Base-by-base conservation (phyloP, 2,329 filamentous ascomycete genomes). In the Paraphoma chrysanthemicola region DNA sequence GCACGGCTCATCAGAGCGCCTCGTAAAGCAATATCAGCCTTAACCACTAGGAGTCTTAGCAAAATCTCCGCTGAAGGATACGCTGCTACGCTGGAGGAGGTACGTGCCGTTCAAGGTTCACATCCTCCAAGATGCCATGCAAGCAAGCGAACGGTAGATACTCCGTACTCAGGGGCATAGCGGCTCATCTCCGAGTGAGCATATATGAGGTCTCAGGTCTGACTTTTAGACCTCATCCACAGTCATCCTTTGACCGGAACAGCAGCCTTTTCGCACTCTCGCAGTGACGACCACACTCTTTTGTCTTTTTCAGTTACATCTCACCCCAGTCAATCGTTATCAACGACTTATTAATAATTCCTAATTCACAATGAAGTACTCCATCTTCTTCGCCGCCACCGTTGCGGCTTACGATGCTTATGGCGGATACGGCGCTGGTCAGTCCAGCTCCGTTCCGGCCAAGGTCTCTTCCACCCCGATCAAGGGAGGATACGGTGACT, bases 281-380 rank as follows among this genome's bases (percentile, higher is more conserved):
- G 52, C 60, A 55, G 55, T 58, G 56, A 55, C 53, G 57, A 54
- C 56, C 47, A 59, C 59, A 48, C 51, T 60, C 57, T 46, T 57
- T 60, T 42, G 39, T 42, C 44, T 53, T 44, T 48, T 59, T 64
- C 39, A 53, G 55, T 45, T 56, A 44, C 54, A 59, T 51, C 66
- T 62, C 61, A 68, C 66, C 59, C 47, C 39, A 71, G 66, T 71
- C 70, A 67, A 53, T 73, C 68, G 36, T 66, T 69, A 53, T 56
- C 48, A 54, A 54, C 50, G 11, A 43, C 6, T 41, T 28, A 23
- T 41, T 51, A 56, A 48, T 60, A 48, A 47, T 44, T 61, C 63
- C 59, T 59, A n/a, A 42, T 45, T 17, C 39, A 42, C 8, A 2
- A 68, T 68, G 66, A 66, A 64, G 59, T 66, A 68, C 62, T 55